Evolutionary conservation across 768 basidiomycete species (phyloP).

Genomic region (Pilatotrama ljubarskyi): DNA sequence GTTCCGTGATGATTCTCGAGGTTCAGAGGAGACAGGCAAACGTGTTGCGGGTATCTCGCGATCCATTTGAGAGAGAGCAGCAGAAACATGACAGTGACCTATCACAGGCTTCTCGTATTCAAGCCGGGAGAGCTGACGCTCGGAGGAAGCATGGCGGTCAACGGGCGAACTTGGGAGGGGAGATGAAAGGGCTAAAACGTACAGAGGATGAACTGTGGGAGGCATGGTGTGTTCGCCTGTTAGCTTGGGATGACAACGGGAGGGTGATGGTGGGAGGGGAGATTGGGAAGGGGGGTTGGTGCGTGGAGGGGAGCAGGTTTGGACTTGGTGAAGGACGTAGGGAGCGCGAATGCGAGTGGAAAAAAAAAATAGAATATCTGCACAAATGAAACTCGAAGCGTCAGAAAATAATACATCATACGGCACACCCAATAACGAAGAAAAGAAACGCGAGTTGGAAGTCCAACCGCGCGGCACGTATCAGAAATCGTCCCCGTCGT

Average conservation of each 20-base stretch:
- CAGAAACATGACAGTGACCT: slow-evolving; percentile 7
- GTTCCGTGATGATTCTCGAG: too few species aligned
- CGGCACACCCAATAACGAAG: slow-evolving; percentile 1
- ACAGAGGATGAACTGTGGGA: not conserved
- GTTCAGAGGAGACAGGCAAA: too few species aligned
- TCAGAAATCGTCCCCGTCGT: slow-evolving; percentile 35
- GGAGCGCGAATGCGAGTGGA: not conserved
- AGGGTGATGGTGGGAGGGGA: not conserved
- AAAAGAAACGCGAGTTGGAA: not conserved
- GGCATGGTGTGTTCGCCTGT: not conserved
- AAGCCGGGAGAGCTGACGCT: not conserved
- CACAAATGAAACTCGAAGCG: not conserved
- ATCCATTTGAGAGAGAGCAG: not conserved
- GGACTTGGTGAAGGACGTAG: not conserved
- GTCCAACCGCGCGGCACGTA: not conserved
- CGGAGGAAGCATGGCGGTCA: not conserved
- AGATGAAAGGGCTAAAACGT: not conserved
- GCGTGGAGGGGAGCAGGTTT: not conserved
- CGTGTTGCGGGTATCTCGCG: slow-evolving; percentile 4
- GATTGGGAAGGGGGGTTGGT: not conserved
- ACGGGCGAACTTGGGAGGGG: not conserved
- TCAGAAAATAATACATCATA: slow-evolving; percentile 5
- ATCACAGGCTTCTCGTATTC: slow-evolving; percentile 4
- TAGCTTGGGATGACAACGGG: not conserved
- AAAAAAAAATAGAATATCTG: not conserved